phyloP scores from a whole-genome alignment of 176 grass and related monocot species.

The Bolboschoenus planiculmis region DNA sequence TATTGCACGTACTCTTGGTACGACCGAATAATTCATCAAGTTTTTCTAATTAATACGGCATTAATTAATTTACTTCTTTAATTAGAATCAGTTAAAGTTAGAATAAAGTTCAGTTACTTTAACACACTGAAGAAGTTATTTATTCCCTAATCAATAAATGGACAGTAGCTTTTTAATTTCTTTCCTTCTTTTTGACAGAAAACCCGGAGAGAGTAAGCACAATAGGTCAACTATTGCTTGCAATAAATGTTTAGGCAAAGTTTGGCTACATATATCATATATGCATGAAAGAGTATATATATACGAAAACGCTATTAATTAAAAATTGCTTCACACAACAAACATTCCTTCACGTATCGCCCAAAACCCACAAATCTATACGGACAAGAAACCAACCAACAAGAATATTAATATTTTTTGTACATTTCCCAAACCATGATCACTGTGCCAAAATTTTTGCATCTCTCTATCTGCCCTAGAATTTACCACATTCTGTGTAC shows the following conservation, averaged over 20 bases:
- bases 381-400: constrained; percentile 12
- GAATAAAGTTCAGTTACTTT: neutral
- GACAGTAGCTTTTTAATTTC: neutral
- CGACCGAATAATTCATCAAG: neutral
- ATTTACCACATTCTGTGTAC: constrained; percentile 30
- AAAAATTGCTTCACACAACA: neutral
- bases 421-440: neutral
- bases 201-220: neutral
- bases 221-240: neutral
- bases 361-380: constrained; percentile 10
- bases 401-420: neutral
- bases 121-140: neutral
- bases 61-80: neutral
- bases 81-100: neutral
- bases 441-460: no score
- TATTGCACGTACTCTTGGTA: neutral
- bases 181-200: neutral
- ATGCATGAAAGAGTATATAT: neutral
- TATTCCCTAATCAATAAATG: neutral
- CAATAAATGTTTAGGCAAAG: neutral
- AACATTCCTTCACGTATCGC: constrained; percentile 24
- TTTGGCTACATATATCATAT: constrained; percentile 22
- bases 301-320: neutral
- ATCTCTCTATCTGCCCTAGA: no score
- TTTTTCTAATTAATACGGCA: neutral